Base-by-base conservation (phyloP, 208 protist genomes). In the Trypanosoma theileri region DNA sequence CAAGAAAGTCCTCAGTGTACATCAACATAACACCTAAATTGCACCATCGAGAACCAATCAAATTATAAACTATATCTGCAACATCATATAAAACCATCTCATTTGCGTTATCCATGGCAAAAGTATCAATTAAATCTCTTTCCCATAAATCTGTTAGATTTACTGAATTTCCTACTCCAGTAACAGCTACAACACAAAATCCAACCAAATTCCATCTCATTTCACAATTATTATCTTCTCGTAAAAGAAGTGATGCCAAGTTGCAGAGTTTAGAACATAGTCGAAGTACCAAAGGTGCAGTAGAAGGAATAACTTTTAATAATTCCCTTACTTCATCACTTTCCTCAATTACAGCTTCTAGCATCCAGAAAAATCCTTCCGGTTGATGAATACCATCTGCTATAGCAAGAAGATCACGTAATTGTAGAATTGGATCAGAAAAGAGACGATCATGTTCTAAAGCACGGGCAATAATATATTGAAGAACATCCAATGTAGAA, bases 11-110 rank as follows among this genome's bases (percentile, higher is more conserved):
- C 53, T 93, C 82, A 61, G 50, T 59, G 69, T 94, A 96, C 56
- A 83, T 77, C 41, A 91, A 62, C 10, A 92, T 59, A 45, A 95
- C 81, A 21, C 91, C 91, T 9, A 93, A 59, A 57, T 93, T 92
- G 66, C 84, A 85, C 88, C 91, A 96, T 66, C 80, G 31, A 28
- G 72, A 78, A 31, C 53, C 69, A 80, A 89, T 89, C 50, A 93
- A 60, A 24, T 73, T 80, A 65, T 81, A 70, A 24, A 93, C 74
- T 52, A 92, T 76, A 51, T 86, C 77, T 0, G 84, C 74, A 54
- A 88, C 61, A 75, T 90, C 75, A 72, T 93, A 95, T 58, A 95
- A 72, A 16, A 88, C 72, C 0, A 53, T 46, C 19, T 79, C 77
- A 28, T 80, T 77, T 0, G 85, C 84, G 0, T 54, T 59, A 63